These are phyloP conservation scores for Fusarium duplospermum DNA, from an alignment of 2,329 filamentous ascomycete genomes.

Conservation along the genomic window DNA sequence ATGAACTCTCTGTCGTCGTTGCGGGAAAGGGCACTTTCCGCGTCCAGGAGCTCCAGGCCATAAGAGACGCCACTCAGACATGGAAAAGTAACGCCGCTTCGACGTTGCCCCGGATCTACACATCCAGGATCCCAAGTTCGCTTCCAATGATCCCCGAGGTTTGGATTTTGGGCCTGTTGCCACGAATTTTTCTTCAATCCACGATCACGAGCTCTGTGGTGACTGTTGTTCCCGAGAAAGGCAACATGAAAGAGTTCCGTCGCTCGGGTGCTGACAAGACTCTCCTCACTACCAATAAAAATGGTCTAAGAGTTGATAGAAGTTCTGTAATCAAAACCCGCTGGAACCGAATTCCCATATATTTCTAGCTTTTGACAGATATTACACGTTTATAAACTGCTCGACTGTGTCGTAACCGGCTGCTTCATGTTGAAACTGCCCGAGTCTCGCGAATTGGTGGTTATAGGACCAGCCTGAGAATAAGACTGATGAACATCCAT, in stretches of 20 bases:
- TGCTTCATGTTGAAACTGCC: constrained; percentile 9
- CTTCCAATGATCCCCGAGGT: background rate
- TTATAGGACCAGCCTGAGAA: constrained; percentile 4
- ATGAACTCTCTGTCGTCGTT: background rate
- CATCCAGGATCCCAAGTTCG: background rate
- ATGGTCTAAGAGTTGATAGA: accelerated
- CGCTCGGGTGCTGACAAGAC: background rate
- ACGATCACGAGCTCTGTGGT: background rate
- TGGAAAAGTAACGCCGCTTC: background rate
- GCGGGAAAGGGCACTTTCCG: background rate
- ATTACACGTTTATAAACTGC: constrained; percentile 1
- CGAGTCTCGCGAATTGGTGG: constrained; percentile 2
- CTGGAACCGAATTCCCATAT: background rate
- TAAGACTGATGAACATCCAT: constrained; percentile 26
- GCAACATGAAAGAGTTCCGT: background rate
- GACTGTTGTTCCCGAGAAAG: background rate
- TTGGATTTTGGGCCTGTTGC: background rate
- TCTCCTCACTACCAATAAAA: background rate
- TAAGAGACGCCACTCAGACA: background rate
- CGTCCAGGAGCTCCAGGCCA: background rate
- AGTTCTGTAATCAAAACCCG: background rate
- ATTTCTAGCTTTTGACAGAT: background rate
- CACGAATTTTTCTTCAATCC: background rate
- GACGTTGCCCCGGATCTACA: background rate
- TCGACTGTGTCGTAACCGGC: background rate